Conservation (phyloP, 345 rosid species). For the Acer campestre region DNA sequence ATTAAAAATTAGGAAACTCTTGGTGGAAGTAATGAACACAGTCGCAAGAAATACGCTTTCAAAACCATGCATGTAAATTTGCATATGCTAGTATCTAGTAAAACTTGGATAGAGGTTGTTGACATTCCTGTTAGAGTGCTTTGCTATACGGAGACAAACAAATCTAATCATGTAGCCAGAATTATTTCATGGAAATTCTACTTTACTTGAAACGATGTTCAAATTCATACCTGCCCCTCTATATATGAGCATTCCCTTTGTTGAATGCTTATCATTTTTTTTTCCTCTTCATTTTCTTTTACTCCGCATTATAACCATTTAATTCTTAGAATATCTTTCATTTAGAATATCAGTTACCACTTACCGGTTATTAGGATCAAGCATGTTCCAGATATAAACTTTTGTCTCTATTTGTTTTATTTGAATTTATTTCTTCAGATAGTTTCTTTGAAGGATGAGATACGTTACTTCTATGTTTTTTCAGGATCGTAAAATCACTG, state of each 20-base stretch:
- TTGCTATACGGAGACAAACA: neutral
- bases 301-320: neutral
- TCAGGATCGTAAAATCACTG: slow-evolving; percentile 44
- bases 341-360: neutral
- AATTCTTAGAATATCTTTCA: neutral
- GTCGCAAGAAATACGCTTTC: neutral
- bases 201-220: neutral
- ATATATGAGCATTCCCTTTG: neutral
- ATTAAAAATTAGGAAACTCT: neutral
- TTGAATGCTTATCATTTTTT: neutral
- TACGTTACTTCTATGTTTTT: neutral
- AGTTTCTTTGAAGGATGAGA: neutral
- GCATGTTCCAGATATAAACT: neutral
- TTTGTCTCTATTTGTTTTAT: neutral
- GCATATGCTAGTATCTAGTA: neutral
- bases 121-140: neutral
- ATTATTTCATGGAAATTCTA: neutral
- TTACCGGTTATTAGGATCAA: neutral
- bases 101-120: slow-evolving; percentile 1
- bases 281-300: neutral
- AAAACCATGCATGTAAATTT: neutral
- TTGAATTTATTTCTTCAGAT: neutral
- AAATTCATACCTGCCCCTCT: neutral
- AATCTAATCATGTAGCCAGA: neutral
- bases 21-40: neutral